phyloP scores from a whole-genome alignment of 2,329 filamentous ascomycete species.

The Fusarium mexicanum region DNA sequence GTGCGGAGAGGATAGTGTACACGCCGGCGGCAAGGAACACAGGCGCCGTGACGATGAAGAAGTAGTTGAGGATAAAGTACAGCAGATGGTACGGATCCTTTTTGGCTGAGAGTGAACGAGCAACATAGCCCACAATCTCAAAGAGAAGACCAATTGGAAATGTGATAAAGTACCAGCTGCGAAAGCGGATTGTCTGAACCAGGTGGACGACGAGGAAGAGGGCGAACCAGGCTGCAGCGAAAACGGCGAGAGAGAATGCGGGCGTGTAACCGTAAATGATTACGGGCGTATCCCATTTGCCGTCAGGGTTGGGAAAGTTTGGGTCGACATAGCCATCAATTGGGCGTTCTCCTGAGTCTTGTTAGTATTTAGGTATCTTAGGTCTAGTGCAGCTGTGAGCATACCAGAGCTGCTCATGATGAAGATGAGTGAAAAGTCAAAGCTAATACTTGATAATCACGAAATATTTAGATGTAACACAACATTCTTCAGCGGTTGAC shows the following conservation, averaged over 20 bases:
- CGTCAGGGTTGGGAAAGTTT: conserved; percentile 60
- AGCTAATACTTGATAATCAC: conserved; percentile 26
- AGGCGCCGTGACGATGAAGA: conserved; percentile 68
- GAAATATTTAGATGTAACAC: not conserved
- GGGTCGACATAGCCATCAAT: conserved; percentile 59
- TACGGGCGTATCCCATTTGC: conserved; percentile 56
- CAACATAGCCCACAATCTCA: conserved; percentile 61
- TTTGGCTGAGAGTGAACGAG: conserved; percentile 58
- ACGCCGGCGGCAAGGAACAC: conserved; percentile 66
- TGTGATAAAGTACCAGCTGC: conserved; percentile 58
- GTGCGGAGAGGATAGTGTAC: conserved; percentile 62
- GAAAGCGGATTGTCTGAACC: conserved; percentile 48
- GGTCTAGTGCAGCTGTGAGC: not conserved
- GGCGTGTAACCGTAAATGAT: conserved; percentile 63
- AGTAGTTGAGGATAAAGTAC: conserved; percentile 68
- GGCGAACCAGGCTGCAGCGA: conserved; percentile 56
- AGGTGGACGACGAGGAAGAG: conserved; percentile 53
- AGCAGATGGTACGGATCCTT: conserved; percentile 62
- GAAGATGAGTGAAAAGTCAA: not conserved
- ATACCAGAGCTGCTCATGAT: conserved; percentile 32
- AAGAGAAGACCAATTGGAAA: conserved; percentile 56
- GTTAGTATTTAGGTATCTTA: not conserved
- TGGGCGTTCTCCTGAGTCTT: conserved; percentile 6
- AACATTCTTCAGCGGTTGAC: not conserved
- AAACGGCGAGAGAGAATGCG: conserved; percentile 54